A percentile compares a stretch with the other conserved stretches of the same genome.
phyloP scores from a whole-genome alignment of 805 yeast species.

The Torulaspora gathmanii region DNA sequence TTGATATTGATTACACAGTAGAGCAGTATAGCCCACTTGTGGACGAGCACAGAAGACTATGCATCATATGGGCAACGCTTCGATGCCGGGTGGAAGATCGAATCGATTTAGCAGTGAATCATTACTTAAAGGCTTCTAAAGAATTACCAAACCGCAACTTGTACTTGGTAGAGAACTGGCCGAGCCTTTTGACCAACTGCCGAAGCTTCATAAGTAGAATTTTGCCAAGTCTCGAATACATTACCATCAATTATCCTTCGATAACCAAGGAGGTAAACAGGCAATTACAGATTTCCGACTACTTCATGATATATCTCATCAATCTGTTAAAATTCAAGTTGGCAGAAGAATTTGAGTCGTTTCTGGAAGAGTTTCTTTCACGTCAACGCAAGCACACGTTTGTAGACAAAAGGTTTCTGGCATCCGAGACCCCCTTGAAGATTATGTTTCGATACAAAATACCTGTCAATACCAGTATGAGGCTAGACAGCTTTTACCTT shows the following conservation, averaged over 20 bases:
- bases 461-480: not conserved
- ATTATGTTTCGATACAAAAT: constrained; percentile 12
- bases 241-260: constrained; percentile 11
- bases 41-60: not conserved
- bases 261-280: constrained; percentile 7
- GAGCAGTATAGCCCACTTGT: not conserved
- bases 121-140: not conserved
- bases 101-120: not conserved
- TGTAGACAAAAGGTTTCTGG: not conserved
- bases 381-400: constrained; percentile 1
- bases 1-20: not conserved
- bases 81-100: not conserved
- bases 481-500: constrained; percentile 11
- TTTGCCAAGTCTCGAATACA: constrained; percentile 14
- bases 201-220: constrained; percentile 1
- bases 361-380: constrained; percentile 9
- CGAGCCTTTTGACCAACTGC: not conserved
- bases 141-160: not conserved
- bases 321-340: constrained; percentile 4
- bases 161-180: constrained; percentile 5
- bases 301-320: constrained; percentile 7
- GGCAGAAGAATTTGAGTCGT: not conserved
- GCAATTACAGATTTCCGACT: constrained; percentile 1
- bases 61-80: constrained; percentile 3
- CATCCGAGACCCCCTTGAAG: constrained; percentile 8